These are phyloP conservation scores for Fomitiporia mediterranea DNA, from an alignment of 1,284 basidiomycete species.

Conservation along the genomic window DNA sequence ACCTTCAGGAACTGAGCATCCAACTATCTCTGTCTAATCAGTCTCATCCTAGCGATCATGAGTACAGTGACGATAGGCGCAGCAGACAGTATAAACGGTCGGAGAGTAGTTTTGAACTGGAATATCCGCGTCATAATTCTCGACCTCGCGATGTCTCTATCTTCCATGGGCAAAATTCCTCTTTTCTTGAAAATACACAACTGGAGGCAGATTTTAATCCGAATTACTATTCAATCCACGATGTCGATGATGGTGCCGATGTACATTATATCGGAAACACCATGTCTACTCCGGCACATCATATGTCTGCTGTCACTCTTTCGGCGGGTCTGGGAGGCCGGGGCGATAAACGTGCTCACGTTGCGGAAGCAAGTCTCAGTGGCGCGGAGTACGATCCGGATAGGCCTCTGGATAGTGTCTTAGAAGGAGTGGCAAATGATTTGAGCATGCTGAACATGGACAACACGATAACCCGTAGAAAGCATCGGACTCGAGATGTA, in stretches of 20 bases:
- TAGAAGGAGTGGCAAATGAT: slow-evolving; percentile 49
- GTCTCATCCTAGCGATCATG: slow-evolving; percentile 37
- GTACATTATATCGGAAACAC: slow-evolving; percentile 61
- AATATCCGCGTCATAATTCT: slow-evolving; percentile 64
- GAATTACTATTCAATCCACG: slow-evolving; percentile 62
- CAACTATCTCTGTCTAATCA: slow-evolving; percentile 47
- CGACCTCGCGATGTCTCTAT: slow-evolving; percentile 47
- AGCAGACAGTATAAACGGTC: background rate
- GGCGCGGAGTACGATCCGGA: slow-evolving; percentile 87
- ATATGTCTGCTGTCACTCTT: slow-evolving; percentile 82
- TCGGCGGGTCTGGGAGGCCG: slow-evolving; percentile 66
- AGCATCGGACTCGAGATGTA: slow-evolving; percentile 35
- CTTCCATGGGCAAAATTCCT: slow-evolving; percentile 57
- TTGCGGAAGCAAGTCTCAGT: slow-evolving; percentile 48
- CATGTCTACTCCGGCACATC: slow-evolving; percentile 78
- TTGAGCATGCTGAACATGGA: slow-evolving; percentile 40
- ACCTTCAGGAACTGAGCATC: slow-evolving; percentile 66
- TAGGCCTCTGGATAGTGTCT: slow-evolving; percentile 69
- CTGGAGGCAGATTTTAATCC: slow-evolving; percentile 47
- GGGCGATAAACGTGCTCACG: slow-evolving; percentile 29
- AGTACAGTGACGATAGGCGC: slow-evolving; percentile 27
- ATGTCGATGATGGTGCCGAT: slow-evolving; percentile 54
- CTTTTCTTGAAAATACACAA: slow-evolving; percentile 50
- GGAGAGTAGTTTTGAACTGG: slow-evolving; percentile 40
- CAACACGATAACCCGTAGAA: slow-evolving; percentile 30